Base-by-base conservation (phyloP, 2,329 filamentous ascomycete genomes). In the Paecilomyces sp. region DNA sequence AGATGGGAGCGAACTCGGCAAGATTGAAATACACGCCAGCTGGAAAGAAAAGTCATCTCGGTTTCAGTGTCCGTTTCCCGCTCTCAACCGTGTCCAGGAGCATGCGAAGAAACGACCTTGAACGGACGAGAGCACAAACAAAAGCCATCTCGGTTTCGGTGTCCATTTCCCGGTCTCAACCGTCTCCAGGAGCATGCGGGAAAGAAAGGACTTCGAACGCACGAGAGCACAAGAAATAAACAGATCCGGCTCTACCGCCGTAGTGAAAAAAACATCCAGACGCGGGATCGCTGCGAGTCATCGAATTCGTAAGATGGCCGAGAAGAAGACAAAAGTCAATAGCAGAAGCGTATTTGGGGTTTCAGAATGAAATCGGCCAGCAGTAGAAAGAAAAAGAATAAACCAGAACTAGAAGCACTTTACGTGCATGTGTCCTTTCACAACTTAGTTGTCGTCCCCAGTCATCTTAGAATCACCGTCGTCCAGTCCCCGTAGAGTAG, bases 391-490 rank as follows among this genome's bases (percentile, higher is more conserved):
- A 33, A 33, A 9, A 33, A 33, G 31, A 31, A 31, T 9, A 33
- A 12, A 33, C 2, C 2, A 33, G 3, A 7, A 47, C 51, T 2
- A n/a, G 11, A 30, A 30, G 28, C 18, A 13, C 6, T 13, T 13
- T 11, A 53, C 13, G 28, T 24, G 18, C 25, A 55, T 59, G 30
- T 34, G 55, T 36, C 25, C 54, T 30, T 22, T 22, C 22, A 22
- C 56, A 52, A 58, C 57, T 54, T 9, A 55, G 36, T 57, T 50
- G 33, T 18, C 18, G 41, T 34, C 57, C 13, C 59, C 59, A 2
- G 25, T 56, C 64, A 66, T 67, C 56, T 65, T 65, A 51, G 57
- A 57, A 33, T 64, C 65, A 2, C 41, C 61, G 31, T 67, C 64
- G 18, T 66, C 62, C 15, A 64, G 61, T 15, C 60, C 61, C 18